A percentile compares a stretch with the other conserved stretches of the same genome.
These are phyloP conservation scores for Citrullus amarus DNA, from an alignment of 306 rosid genomes.

Conservation along the genomic window DNA sequence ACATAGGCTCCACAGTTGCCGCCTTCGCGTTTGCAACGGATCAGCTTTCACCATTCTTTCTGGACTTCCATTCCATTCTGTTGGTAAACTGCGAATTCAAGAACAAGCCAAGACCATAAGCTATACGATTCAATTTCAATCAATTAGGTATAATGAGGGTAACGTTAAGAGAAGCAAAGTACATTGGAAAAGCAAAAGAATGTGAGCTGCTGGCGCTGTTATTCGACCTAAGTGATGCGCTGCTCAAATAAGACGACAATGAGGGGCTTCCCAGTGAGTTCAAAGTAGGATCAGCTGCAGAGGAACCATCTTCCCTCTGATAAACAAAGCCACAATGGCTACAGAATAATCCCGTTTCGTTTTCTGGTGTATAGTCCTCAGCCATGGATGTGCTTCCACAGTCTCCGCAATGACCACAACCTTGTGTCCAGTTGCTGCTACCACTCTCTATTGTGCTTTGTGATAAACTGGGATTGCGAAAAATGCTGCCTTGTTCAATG, in stretches of 20 bases:
- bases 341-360: neutral
- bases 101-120: neutral
- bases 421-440: neutral
- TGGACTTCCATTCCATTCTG: constrained; percentile 83
- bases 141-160: neutral
- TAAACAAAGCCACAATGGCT: constrained; percentile 2
- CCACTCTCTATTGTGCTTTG: neutral
- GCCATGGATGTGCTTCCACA: constrained; percentile 10
- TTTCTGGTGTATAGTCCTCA: neutral
- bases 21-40: constrained; percentile 15
- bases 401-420: constrained; percentile 12
- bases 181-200: constrained; percentile 78
- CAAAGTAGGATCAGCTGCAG: neutral
- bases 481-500: constrained; percentile 13
- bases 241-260: constrained; percentile 12
- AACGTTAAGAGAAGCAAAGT: constrained; percentile 7
- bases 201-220: constrained; percentile 57
- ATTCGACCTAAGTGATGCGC: constrained; percentile 33
- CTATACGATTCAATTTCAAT: neutral
- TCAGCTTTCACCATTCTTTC: constrained; percentile 53
- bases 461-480: neutral
- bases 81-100: constrained; percentile 34
- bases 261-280: neutral
- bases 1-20: constrained; percentile 17
- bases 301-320: constrained; percentile 15